These are phyloP conservation scores for Aspergillus pseudoterreus DNA, from an alignment of 2,329 filamentous ascomycete species.

Conservation along the genomic window DNA sequence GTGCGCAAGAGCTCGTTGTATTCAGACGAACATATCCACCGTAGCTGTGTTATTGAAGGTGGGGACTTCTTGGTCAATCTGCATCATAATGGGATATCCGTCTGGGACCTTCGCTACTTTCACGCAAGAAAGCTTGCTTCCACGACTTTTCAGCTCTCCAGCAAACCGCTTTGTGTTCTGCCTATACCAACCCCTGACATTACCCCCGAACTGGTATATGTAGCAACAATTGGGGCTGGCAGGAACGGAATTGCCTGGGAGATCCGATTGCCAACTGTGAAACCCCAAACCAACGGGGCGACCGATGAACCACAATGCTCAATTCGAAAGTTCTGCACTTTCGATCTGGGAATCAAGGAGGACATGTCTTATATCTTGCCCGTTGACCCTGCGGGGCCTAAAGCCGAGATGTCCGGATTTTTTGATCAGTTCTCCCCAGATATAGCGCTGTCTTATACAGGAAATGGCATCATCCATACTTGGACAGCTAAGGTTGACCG, in stretches of 20 bases:
- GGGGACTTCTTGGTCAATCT: constrained; percentile 79
- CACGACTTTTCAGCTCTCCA: constrained; percentile 56
- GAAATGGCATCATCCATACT: constrained; percentile 69
- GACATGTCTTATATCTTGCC: constrained; percentile 64
- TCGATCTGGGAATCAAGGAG: constrained; percentile 58
- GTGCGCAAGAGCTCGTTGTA: constrained; percentile 65
- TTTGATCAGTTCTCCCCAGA: constrained; percentile 83
- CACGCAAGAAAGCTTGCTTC: constrained; percentile 58
- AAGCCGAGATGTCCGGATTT: constrained; percentile 68
- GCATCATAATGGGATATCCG: constrained; percentile 63
- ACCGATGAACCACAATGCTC: constrained; percentile 36
- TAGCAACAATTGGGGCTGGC: constrained; percentile 78
- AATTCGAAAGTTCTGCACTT: constrained; percentile 66
- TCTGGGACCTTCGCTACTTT: constrained; percentile 72
- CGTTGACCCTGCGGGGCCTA: constrained; percentile 79
- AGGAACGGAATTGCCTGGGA: constrained; percentile 81
- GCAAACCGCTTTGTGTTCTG: constrained; percentile 76
- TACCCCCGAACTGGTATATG: constrained; percentile 57
- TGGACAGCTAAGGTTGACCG: constrained; percentile 77
- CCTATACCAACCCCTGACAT: constrained; percentile 61
- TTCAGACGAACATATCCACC: constrained; percentile 68
- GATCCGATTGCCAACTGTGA: constrained; percentile 55
- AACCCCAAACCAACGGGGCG: constrained; percentile 22
- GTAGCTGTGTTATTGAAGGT: constrained; percentile 72
- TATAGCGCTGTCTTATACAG: constrained; percentile 79